Evolutionary conservation across 768 basidiomycete species (phyloP).

Genomic region (Lyophyllum semitale): DNA sequence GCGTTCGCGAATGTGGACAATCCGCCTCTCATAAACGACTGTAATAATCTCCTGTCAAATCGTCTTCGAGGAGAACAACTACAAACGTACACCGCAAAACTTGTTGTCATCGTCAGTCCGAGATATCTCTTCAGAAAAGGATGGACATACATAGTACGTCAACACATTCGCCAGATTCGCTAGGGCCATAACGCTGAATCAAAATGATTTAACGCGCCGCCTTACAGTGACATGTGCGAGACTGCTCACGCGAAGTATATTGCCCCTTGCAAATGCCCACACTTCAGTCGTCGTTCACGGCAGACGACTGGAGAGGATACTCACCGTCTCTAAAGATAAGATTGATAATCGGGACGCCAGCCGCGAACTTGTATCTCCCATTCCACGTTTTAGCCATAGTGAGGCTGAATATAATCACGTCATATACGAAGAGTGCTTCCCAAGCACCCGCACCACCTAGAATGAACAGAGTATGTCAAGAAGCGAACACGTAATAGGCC

Average conservation of each 20-base stretch:
- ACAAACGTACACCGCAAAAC: constrained; percentile 26
- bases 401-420: constrained; percentile 46
- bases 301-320: constrained; percentile 13
- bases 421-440: constrained; percentile 54
- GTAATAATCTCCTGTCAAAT: background rate
- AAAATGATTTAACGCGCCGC: background rate
- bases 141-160: constrained; percentile 34
- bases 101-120: too few relatives aligned
- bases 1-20: constrained; percentile 53
- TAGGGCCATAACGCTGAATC: constrained; percentile 48
- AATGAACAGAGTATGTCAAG: background rate
- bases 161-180: constrained; percentile 52
- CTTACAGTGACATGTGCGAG: background rate
- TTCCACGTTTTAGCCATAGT: constrained; percentile 49
- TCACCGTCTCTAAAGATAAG: constrained; percentile 52
- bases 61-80: background rate
- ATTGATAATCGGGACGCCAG: constrained; percentile 36
- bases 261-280: constrained; percentile 35
- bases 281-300: background rate
- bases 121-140: background rate
- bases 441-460: constrained; percentile 41
- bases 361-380: constrained; percentile 27
- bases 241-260: constrained; percentile 55
- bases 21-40: constrained; percentile 48
- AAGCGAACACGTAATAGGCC: background rate